phyloP scores from a whole-genome alignment of 768 basidiomycete species.

The Dendrothele bispora region DNA sequence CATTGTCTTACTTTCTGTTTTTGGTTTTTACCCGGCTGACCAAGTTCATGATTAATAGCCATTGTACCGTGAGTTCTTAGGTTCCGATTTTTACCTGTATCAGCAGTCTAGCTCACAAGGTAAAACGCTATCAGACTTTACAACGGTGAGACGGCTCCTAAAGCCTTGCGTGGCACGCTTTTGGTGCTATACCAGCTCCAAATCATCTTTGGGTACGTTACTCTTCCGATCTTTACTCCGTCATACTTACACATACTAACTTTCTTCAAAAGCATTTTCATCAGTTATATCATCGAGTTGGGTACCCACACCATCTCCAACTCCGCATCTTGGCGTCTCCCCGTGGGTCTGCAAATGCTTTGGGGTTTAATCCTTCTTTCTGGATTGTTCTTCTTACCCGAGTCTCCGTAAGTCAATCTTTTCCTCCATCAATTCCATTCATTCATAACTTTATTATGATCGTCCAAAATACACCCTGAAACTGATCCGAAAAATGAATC shows the following conservation, averaged over 20 bases:
- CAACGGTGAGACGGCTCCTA: constrained; percentile 79
- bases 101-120: no score
- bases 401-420: constrained; percentile 61
- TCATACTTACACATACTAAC: neutral
- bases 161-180: constrained; percentile 66
- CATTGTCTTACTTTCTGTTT: neutral
- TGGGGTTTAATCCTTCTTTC: constrained; percentile 69
- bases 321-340: constrained; percentile 72
- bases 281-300: constrained; percentile 71
- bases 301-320: constrained; percentile 55
- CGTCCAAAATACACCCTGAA: no score
- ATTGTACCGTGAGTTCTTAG: constrained; percentile 47
- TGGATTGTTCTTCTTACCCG: constrained; percentile 75
- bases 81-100: neutral
- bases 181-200: constrained; percentile 78
- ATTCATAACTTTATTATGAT: no score
- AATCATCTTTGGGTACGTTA: constrained; percentile 64
- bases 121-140: no score
- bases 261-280: constrained; percentile 51
- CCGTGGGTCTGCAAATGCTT: constrained; percentile 71
- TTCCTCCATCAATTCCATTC: neutral
- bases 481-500: no score
- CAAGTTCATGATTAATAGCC: constrained; percentile 26
- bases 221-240: neutral
- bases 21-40: constrained; percentile 1